These are phyloP conservation scores for Phytophthora foliorum DNA, from an alignment of 352 stramenopile genomes.

Conservation along the genomic window DNA sequence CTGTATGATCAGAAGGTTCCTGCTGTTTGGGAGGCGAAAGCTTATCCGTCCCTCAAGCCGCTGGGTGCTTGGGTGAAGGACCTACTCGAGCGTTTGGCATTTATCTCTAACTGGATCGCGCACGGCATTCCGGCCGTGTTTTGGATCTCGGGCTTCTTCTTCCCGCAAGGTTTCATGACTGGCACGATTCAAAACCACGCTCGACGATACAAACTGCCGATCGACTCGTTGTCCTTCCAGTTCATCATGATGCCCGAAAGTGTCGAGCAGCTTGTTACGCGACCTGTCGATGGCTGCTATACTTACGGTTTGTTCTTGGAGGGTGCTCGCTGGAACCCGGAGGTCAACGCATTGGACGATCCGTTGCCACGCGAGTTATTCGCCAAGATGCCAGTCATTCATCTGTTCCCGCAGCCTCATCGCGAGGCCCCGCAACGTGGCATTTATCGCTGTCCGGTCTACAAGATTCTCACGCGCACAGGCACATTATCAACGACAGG, in stretches of 20 bases:
- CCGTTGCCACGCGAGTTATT: constrained; percentile 94
- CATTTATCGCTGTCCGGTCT: constrained; percentile 95
- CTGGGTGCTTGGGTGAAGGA: constrained; percentile 91
- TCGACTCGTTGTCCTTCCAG: constrained; percentile 87
- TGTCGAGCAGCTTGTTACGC: constrained; percentile 48
- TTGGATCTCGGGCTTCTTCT: constrained; percentile 95
- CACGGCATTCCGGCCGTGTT: constrained; percentile 86
- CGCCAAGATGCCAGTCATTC: constrained; percentile 92
- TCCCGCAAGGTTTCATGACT: constrained; percentile 94
- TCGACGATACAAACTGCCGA: constrained; percentile 82
- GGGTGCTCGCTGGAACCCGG: constrained; percentile 51
- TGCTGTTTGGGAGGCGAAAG: constrained; percentile 87
- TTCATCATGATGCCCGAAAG: constrained; percentile 79
- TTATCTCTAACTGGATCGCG: constrained; percentile 80
- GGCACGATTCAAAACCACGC: constrained; percentile 95
- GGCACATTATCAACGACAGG: constrained; percentile 52
- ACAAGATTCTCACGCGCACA: constrained; percentile 96
- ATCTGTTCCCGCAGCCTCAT: constrained; percentile 86
- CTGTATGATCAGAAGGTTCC: constrained; percentile 93
- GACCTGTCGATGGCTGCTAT: constrained; percentile 45
- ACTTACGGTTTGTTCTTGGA: constrained; percentile 52
- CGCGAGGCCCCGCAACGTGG: constrained; percentile 74
- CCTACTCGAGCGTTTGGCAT: constrained; percentile 77
- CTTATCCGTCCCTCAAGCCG: constrained; percentile 93
- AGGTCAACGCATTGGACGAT: constrained; percentile 83